Conservation (phyloP, 2,329 filamentous ascomycete species). For the Verticillium dahliae region DNA sequence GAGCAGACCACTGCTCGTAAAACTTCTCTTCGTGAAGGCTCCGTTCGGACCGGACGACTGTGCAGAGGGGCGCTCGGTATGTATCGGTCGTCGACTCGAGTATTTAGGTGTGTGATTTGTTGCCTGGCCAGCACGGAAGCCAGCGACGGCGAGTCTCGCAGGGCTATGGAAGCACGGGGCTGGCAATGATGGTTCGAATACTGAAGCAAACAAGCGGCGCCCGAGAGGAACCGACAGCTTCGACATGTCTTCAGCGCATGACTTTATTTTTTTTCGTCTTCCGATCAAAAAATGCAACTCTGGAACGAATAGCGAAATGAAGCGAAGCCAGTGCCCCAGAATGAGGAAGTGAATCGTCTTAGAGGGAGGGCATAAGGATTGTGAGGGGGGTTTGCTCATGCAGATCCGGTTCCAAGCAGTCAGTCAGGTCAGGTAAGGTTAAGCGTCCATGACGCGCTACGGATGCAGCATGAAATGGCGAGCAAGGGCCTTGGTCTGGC, state of each 20-base stretch:
- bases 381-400: neutral
- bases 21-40: constrained; percentile 39
- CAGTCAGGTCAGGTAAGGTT: neutral
- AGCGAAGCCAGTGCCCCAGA: neutral
- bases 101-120: neutral
- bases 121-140: constrained; percentile 3
- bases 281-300: neutral
- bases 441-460: constrained; percentile 2
- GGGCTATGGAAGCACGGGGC: constrained; percentile 3
- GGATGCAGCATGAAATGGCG: neutral
- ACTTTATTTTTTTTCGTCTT: no score
- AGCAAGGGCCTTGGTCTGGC: neutral
- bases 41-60: constrained; percentile 5
- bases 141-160: neutral
- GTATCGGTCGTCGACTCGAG: constrained; percentile 5
- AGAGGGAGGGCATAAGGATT: neutral
- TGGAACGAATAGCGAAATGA: neutral
- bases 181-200: constrained; percentile 12
- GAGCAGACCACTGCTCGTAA: constrained; percentile 48
- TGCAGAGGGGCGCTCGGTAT: constrained; percentile 4
- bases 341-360: neutral
- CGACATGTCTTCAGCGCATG: constrained; percentile 35
- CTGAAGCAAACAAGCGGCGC: constrained; percentile 24
- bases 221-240: constrained; percentile 25
- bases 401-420: neutral